A percentile compares a stretch with the other conserved stretches of the same genome.
Conservation (phyloP, 306 rosid species). For the Cicer bijugum region DNA sequence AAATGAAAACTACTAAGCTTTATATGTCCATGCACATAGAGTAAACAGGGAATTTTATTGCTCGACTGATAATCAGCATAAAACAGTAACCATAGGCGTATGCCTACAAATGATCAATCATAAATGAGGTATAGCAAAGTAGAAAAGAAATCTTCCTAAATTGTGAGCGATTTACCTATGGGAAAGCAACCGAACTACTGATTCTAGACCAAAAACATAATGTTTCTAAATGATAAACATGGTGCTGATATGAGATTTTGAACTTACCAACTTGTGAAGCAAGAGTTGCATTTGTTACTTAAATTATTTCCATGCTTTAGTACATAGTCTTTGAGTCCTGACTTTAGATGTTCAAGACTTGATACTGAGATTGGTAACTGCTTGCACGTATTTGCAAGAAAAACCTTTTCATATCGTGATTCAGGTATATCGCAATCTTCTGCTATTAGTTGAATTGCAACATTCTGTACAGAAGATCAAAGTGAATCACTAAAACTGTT, state of each 20-base stretch:
- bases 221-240: conserved; percentile 37
- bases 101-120: conserved; percentile 5
- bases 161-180: not conserved
- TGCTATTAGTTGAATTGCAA: conserved; percentile 66
- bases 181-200: conserved; percentile 40
- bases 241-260: conserved; percentile 38
- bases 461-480: conserved; percentile 58
- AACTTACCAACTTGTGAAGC: conserved; percentile 70
- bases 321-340: conserved; percentile 77
- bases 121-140: not conserved
- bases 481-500: conserved; percentile 36
- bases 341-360: conserved; percentile 68
- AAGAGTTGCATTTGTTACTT: conserved; percentile 54
- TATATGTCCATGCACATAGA: conserved; percentile 17
- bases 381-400: conserved; percentile 57
- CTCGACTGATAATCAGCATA: conserved; percentile 20
- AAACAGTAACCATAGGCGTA: conserved; percentile 25
- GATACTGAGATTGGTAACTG: conserved; percentile 56
- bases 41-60: conserved; percentile 17
- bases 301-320: conserved; percentile 70
- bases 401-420: conserved; percentile 58
- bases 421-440: conserved; percentile 59
- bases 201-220: conserved; percentile 36
- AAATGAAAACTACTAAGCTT: conserved; percentile 23
- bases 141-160: conserved; percentile 32